Evolutionary conservation across 164 flowering plant species (phyloP).

Genomic region (Pachysandra terminalis): DNA sequence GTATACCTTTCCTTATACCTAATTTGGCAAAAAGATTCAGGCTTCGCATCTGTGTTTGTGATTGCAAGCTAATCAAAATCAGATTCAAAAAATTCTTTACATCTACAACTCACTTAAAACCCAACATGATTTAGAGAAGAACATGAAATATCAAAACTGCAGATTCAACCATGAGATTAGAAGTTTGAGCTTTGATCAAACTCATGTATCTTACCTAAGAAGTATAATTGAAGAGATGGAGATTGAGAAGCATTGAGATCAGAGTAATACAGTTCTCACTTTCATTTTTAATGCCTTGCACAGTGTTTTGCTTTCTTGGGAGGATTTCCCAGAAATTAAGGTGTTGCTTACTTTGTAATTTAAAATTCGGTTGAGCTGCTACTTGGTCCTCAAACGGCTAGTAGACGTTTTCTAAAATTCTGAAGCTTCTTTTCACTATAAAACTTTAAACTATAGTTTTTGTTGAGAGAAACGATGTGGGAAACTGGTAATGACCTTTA

Average conservation of each 20-base stretch:
- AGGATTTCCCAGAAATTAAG: neutral
- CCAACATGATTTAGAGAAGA: neutral
- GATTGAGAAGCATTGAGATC: conserved; percentile 17
- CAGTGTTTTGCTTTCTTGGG: conserved; percentile 3
- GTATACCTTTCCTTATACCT: conserved; percentile 29
- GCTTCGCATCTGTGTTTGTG: conserved; percentile 16
- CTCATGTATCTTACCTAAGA: neutral
- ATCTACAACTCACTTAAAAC: neutral
- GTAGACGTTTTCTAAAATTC: too few relatives aligned
- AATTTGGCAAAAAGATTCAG: conserved; percentile 20
- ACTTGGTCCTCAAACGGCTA: too few relatives aligned
- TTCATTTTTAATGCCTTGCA: too few relatives aligned
- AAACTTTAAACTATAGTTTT: too few relatives aligned
- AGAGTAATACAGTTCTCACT: neutral
- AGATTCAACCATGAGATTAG: too few relatives aligned
- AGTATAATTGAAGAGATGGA: neutral
- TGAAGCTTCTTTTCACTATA: too few relatives aligned
- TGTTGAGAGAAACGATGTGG: too few relatives aligned
- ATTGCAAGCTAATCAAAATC: too few relatives aligned
- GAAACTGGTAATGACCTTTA: too few relatives aligned
- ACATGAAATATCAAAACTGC: too few relatives aligned
- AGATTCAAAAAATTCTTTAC: neutral
- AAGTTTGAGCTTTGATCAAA: neutral
- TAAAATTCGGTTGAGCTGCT: too few relatives aligned
- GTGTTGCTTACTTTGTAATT: too few relatives aligned